phyloP scores from a whole-genome alignment of 257 asterid species.

The Hygrophila difformis region DNA sequence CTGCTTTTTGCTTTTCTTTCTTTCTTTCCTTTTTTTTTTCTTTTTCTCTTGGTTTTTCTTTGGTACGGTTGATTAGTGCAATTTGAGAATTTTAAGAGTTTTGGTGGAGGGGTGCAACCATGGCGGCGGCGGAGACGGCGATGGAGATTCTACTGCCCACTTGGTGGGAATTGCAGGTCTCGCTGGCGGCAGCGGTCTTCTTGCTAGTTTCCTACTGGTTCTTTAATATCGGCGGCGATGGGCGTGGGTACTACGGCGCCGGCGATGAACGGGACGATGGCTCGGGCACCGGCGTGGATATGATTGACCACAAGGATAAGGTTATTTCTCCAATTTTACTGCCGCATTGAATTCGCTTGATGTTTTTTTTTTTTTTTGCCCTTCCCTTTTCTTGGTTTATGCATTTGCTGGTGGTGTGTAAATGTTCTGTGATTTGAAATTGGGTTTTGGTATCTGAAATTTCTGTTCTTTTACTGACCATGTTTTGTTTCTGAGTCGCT shows the following conservation, averaged over 20 bases:
- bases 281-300: conserved; percentile 2
- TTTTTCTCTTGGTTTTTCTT: too few relatives aligned
- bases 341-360: background rate
- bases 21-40: too few relatives aligned
- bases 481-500: too few relatives aligned
- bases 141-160: conserved; percentile 59
- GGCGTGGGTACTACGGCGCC: conserved; percentile 14
- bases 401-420: background rate
- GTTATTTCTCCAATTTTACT: background rate
- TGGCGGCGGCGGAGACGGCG: conserved; percentile 20
- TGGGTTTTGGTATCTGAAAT: background rate
- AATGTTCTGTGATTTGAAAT: background rate
- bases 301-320: background rate
- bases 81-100: background rate
- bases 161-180: conserved; percentile 84
- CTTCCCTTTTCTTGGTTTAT: background rate
- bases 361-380: too few relatives aligned
- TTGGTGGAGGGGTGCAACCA: background rate
- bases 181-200: conserved; percentile 62
- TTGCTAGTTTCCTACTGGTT: conserved; percentile 47
- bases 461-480: too few relatives aligned
- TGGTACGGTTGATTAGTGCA: too few relatives aligned
- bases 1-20: too few relatives aligned
- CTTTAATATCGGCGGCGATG: conserved; percentile 29
- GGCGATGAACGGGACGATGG: conserved; percentile 26